These are phyloP conservation scores for Hypericum perforatum DNA, from an alignment of 345 rosid genomes.

Conservation along the genomic window DNA sequence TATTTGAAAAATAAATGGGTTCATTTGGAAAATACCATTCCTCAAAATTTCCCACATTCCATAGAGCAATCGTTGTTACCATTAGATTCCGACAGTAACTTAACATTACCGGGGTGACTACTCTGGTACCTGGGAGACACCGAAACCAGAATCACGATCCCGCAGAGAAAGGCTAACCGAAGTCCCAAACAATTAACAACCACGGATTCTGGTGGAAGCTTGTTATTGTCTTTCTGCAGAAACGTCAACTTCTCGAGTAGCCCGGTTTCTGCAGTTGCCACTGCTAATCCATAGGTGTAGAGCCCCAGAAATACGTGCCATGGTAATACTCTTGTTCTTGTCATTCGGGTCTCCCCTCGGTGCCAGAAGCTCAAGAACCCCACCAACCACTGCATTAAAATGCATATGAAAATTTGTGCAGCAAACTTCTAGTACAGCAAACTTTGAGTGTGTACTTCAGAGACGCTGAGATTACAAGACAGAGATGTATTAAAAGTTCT, in stretches of 20 bases:
- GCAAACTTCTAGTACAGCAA: neutral
- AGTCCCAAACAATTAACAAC: conserved; percentile 62
- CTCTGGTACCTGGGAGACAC: conserved; percentile 44
- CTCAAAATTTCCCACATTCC: no score
- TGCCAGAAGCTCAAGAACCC: conserved; percentile 90
- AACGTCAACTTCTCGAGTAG: conserved; percentile 66
- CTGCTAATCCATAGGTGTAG: conserved; percentile 72
- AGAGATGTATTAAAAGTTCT: no score
- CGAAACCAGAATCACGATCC: conserved; percentile 54
- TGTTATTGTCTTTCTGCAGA: conserved; percentile 43
- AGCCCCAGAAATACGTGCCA: conserved; percentile 93
- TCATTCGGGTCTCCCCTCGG: conserved; percentile 50
- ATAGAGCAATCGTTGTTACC: no score
- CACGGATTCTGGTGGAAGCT: conserved; percentile 51
- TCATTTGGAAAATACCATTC: no score
- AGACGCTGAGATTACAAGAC: no score
- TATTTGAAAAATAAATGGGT: no score
- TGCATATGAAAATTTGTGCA: neutral
- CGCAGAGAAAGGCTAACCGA: conserved; percentile 57
- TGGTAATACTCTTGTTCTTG: conserved; percentile 54
- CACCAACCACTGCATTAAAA: conserved; percentile 62
- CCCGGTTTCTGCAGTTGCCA: conserved; percentile 85
- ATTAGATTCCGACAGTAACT: conserved; percentile 2
- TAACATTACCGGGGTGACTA: conserved; percentile 24
- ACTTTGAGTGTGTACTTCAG: no score